These are phyloP conservation scores for Lasiosphaeris hirsuta DNA, from an alignment of 495 filamentous ascomycete genomes.

Conservation along the genomic window DNA sequence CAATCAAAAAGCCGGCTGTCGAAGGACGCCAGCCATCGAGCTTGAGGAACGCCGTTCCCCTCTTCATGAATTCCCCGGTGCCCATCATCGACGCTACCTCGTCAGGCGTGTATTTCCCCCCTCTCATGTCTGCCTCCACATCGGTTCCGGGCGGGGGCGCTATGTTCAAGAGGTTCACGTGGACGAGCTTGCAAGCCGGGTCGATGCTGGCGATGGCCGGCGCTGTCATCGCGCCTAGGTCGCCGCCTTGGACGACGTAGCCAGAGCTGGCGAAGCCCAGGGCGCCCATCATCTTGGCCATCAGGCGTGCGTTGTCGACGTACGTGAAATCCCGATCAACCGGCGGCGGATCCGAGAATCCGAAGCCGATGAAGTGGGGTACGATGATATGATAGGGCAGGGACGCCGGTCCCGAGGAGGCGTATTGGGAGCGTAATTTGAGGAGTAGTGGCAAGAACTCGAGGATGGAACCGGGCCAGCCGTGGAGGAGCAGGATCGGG, in stretches of 20 bases:
- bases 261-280: background rate
- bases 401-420: background rate
- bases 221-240: background rate
- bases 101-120: background rate
- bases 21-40: background rate
- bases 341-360: background rate
- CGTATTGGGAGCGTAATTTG: background rate
- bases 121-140: conserved; percentile 1
- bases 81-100: background rate
- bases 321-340: background rate
- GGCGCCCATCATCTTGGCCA: background rate
- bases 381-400: background rate
- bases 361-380: conserved; percentile 1
- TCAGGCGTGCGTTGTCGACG: background rate
- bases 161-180: background rate
- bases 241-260: conserved; percentile 2
- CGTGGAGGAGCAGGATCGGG: conserved; percentile 52
- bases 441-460: conserved; percentile 48
- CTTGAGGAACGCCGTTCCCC: background rate
- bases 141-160: background rate
- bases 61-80: background rate
- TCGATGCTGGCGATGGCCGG: background rate
- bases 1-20: conserved; percentile 1
- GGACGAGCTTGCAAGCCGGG: background rate
- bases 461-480: conserved; percentile 47